Evolutionary conservation across 2,329 filamentous ascomycete genomes (phyloP), one percentile per base, ranked within the genome.

Genomic region (Curvularia sp.): DNA sequence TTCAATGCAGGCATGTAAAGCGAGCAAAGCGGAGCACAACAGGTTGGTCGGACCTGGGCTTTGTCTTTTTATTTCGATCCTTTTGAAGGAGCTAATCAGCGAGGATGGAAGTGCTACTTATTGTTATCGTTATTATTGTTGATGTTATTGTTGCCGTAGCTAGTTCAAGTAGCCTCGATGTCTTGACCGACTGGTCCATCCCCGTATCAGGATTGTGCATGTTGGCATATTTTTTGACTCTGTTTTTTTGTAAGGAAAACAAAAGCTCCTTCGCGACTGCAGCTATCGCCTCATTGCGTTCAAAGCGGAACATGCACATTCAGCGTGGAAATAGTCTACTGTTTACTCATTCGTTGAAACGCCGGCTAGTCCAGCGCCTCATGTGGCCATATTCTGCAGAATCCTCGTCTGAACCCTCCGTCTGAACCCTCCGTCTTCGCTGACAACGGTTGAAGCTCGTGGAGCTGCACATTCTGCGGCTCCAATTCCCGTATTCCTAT

Each of bases 351-450:
- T 71, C 64, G 60, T 66, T 52, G 64, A 67, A 65, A 65, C 67
- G 67, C 72, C 67, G 65, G 73, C 73, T 75, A 75, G 38, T 69
- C 73, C 68, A 63, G 69, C 71, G 66, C 59, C 63, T 60, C 66
- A 61, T 53, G 57, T 57, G 58, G 56, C 67, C 64, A 64, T 49
- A 46, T 43, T 64, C 68, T 59, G 59, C 61, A 57, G 59, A 68
- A 65, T 64, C 55, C 61, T 61, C 61, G 50, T 67, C 57, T 63
- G 61, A 54, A 52, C 49, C 60, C 60, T 23, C 60, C 60, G 51
- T 70, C 69, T 68, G 61, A 54, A 52, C 49, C 60, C 60, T 23
- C 60, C 60, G 51, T 70, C 69, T 68, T 69, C 63, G 61, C 67
- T 70, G 68, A 66, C 55, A 67, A 72, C 70, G 64, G 65, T 62